Evolutionary conservation across 116 monocot species (phyloP), one percentile per base, ranked within the genome.

Genomic region (Posidonia oceanica): DNA sequence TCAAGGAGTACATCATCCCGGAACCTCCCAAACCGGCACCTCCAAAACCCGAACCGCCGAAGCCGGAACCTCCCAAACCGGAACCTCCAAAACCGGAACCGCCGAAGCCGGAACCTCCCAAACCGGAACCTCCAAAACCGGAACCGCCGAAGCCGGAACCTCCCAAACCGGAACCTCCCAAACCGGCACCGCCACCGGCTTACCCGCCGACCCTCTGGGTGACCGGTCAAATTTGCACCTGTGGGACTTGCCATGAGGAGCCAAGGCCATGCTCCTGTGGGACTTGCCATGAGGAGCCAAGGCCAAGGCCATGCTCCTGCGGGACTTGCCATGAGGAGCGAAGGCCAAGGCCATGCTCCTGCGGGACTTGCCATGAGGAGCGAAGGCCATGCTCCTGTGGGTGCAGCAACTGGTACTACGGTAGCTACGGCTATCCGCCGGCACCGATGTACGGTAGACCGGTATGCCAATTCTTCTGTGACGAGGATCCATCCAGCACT

Each of bases 1-100:
- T 81, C 69, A 69, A 61, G 37, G 70, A 81, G 14, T 69, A 77
- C 52, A 55, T 21, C 67, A 59, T 52, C 53, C 41, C 72, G 1
- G 17, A 66, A 17, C 64, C 64, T 12, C 48, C 71, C 3, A 29
- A 16, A 14, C 71, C 36, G 5, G 37, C 39, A 1, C 63, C 70
- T 1, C 56, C 74, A 7, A 48, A 48, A 48, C 73, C 73, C 10
- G n/a, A 22, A 4, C 65, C 65, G 2, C 71, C 36, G 0, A 22
- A 67, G 13, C 20, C 63, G 14, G 14, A 64, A 29, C 53, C 54
- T 0, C 63, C 54, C 0, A 36, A 63, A 22, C 21, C 61, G 2
- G 16, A 5, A 0, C 70, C 58, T 1, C n/a, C n/a, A n/a, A n/a
- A n/a, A n/a, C n/a, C n/a, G n/a, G 48, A 52, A 12, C 57, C 66